phyloP scores from a whole-genome alignment of 805 yeast genomes.

The Saccharomycopsis selenospora region DNA sequence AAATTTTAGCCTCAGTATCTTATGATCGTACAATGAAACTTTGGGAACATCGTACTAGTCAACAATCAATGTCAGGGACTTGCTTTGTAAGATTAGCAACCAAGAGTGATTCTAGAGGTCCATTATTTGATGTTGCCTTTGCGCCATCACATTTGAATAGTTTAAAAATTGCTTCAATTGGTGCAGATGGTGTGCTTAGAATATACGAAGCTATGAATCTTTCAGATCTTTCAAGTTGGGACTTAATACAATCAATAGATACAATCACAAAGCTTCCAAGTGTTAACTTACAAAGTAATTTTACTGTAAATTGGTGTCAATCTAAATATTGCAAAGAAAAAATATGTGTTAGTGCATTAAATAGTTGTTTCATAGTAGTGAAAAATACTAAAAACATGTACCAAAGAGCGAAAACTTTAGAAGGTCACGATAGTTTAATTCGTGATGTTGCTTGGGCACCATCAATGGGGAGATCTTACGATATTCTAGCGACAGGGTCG shows the following conservation, averaged over 20 bases:
- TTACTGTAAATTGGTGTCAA: slow-evolving; percentile 86
- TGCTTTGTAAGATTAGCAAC: slow-evolving; percentile 76
- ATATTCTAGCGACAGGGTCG: slow-evolving; percentile 89
- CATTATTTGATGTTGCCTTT: slow-evolving; percentile 82
- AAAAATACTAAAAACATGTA: slow-evolving; percentile 19
- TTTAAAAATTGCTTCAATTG: slow-evolving; percentile 78
- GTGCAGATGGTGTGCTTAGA: slow-evolving; percentile 79
- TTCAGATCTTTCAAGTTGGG: slow-evolving; percentile 79
- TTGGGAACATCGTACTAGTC: slow-evolving; percentile 87
- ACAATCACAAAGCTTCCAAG: not conserved
- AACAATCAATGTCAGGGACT: slow-evolving; percentile 66
- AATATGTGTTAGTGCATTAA: slow-evolving; percentile 76
- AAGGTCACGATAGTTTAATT: slow-evolving; percentile 81
- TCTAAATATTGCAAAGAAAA: slow-evolving; percentile 76
- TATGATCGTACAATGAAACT: slow-evolving; percentile 83
- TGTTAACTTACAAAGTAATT: slow-evolving; percentile 65
- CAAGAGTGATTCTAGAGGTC: slow-evolving; percentile 80
- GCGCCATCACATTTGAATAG: slow-evolving; percentile 75
- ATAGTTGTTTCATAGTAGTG: slow-evolving; percentile 74
- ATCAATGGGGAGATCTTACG: slow-evolving; percentile 83
- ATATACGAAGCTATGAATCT: slow-evolving; percentile 88
- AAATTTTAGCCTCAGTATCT: slow-evolving; percentile 78
- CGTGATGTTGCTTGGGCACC: slow-evolving; percentile 96
- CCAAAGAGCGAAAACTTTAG: slow-evolving; percentile 24
- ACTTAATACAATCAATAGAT: slow-evolving; percentile 51